A percentile compares a stretch with the other conserved stretches of the same genome.
Conservation (phyloP, 208 protist species). For the Trypanosoma scelopori region DNA sequence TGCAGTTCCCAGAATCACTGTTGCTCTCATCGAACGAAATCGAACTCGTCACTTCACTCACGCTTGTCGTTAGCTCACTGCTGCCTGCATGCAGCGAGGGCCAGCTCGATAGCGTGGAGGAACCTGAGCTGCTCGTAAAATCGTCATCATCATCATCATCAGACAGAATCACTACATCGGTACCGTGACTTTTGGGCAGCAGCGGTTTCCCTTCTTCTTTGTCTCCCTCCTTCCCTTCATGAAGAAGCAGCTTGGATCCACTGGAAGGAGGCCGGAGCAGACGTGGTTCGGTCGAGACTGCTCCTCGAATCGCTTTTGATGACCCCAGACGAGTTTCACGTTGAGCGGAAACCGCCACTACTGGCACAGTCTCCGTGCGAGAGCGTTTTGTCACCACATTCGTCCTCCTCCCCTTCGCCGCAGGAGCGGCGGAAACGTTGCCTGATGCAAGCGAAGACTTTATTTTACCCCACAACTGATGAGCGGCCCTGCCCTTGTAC, state of each 20-base stretch:
- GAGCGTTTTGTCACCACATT: not conserved
- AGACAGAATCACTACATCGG: conserved; percentile 10
- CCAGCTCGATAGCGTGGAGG: conserved; percentile 15
- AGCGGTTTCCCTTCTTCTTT: not conserved
- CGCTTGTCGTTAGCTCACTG: not conserved
- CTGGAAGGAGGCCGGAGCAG: not conserved
- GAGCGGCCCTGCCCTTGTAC: conserved; percentile 58
- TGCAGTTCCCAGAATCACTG: not conserved
- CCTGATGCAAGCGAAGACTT: conserved; percentile 22
- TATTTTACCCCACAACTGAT: conserved; percentile 69
- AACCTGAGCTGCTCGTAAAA: not conserved
- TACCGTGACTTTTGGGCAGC: not conserved
- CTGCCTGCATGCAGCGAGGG: conserved; percentile 2
- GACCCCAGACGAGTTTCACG: not conserved
- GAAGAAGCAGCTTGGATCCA: conserved; percentile 9
- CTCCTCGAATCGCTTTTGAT: not conserved
- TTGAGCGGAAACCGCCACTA: not conserved
- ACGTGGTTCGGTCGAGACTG: not conserved
- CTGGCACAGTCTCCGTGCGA: not conserved
- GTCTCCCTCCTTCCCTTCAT: conserved; percentile 1
- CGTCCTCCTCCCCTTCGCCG: not conserved
- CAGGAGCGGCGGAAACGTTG: not conserved
- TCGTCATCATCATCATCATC: conserved; percentile 3
- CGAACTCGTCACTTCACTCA: not conserved
- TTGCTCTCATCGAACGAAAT: not conserved